Evolutionary conservation across 345 rosid genomes (phyloP).

Genomic region (Kandelia obovata): DNA sequence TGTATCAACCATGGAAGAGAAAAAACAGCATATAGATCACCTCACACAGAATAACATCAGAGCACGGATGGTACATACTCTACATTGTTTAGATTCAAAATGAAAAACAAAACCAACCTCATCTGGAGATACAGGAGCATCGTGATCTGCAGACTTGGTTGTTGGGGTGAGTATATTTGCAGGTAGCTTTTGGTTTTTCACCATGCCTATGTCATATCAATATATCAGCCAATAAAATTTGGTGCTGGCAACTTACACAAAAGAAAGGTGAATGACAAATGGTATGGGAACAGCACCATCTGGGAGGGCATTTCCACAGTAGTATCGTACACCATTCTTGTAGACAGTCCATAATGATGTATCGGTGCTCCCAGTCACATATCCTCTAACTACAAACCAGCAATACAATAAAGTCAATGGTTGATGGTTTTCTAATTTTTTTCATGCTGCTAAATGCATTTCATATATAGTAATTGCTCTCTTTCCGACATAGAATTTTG

Average conservation of each 20-base stretch:
- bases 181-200: slow-evolving; percentile 66
- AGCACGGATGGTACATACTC: too few relatives aligned
- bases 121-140: slow-evolving; percentile 66
- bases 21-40: not conserved
- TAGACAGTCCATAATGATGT: slow-evolving; percentile 96
- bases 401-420: slow-evolving; percentile 6
- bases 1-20: not conserved
- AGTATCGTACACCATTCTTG: slow-evolving; percentile 65
- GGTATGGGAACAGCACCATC: slow-evolving; percentile 48
- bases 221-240: slow-evolving; percentile 1
- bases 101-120: slow-evolving; percentile 40
- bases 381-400: slow-evolving; percentile 70
- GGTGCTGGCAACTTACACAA: not conserved
- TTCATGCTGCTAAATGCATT: too few relatives aligned
- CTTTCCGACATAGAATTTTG: too few relatives aligned
- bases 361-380: slow-evolving; percentile 92
- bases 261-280: not conserved
- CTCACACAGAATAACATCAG: too few relatives aligned
- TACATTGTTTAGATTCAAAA: too few relatives aligned
- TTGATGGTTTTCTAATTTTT: not conserved
- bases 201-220: slow-evolving; percentile 43
- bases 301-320: slow-evolving; percentile 79
- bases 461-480: too few relatives aligned
- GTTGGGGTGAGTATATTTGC: slow-evolving; percentile 83
- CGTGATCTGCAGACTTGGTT: slow-evolving; percentile 81